phyloP scores from a whole-genome alignment of 352 stramenopile genomes.

The Thalassiosira exigua region DNA sequence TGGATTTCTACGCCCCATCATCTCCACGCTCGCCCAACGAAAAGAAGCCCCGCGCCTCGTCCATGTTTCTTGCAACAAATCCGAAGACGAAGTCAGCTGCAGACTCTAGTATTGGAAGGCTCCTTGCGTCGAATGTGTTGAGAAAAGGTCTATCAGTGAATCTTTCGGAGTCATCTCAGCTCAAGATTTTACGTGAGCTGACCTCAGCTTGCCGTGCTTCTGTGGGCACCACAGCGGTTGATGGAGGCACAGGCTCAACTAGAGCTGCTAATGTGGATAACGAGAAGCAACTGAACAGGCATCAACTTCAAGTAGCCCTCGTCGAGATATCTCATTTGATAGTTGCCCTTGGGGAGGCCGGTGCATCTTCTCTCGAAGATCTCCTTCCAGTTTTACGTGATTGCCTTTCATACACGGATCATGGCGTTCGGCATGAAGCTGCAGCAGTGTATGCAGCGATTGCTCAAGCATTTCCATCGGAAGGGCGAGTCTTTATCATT shows the following conservation, averaged over 20 bases:
- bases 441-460: conserved; percentile 73
- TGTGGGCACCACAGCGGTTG: conserved; percentile 20
- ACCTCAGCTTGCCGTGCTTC: conserved; percentile 47
- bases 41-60: conserved; percentile 38
- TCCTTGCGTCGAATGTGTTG: conserved; percentile 65
- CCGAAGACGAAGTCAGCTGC: conserved; percentile 49
- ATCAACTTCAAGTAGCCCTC: conserved; percentile 83
- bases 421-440: conserved; percentile 83
- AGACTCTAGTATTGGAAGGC: conserved; percentile 62
- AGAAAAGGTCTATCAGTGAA: conserved; percentile 75
- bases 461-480: conserved; percentile 66
- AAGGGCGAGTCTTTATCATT: conserved; percentile 67
- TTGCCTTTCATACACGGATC: conserved; percentile 72
- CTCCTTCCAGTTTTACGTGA: conserved; percentile 64
- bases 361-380: conserved; percentile 70
- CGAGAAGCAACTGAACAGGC: conserved; percentile 59
- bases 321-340: conserved; percentile 85
- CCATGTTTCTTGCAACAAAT: conserved; percentile 40
- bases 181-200: conserved; percentile 66
- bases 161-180: conserved; percentile 74
- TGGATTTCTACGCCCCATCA: conserved; percentile 53
- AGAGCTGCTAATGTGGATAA: conserved; percentile 19
- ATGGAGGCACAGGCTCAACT: conserved; percentile 34
- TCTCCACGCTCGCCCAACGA: conserved; percentile 50
- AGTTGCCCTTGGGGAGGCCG: conserved; percentile 73